phyloP scores from a whole-genome alignment of 306 rosid species.

The Trifolium fragiferum region DNA sequence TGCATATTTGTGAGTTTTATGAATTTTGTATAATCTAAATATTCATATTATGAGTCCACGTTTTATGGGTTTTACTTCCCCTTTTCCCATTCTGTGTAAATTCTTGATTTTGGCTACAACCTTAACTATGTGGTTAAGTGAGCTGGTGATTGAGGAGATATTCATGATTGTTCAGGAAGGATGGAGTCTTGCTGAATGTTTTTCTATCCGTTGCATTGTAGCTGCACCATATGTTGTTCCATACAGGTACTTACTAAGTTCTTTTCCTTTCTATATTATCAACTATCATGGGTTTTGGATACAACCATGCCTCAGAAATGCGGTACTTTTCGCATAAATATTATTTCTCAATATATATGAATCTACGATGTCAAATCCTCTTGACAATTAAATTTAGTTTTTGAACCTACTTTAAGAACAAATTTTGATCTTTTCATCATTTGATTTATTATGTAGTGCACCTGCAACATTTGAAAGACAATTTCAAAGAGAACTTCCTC shows the following conservation, averaged over 20 bases:
- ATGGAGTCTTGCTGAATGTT: constrained; percentile 83
- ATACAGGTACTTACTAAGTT: constrained; percentile 59
- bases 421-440: constrained; percentile 33
- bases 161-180: constrained; percentile 76
- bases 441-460: constrained; percentile 56
- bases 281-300: constrained; percentile 20
- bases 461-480: constrained; percentile 82
- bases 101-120: no score
- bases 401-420: constrained; percentile 10
- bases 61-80: no score
- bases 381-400: constrained; percentile 23
- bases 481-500: constrained; percentile 65
- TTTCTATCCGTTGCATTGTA: constrained; percentile 65
- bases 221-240: constrained; percentile 92
- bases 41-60: no score
- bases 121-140: neutral
- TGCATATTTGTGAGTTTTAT: no score
- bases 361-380: constrained; percentile 9
- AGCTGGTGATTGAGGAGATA: constrained; percentile 26
- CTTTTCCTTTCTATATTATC: constrained; percentile 22
- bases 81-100: no score
- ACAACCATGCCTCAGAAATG: constrained; percentile 10
- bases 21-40: no score
- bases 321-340: neutral
- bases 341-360: constrained; percentile 20